Evolutionary conservation across 148 eudicot species (phyloP).

Genomic region (Camellia sinensis): DNA sequence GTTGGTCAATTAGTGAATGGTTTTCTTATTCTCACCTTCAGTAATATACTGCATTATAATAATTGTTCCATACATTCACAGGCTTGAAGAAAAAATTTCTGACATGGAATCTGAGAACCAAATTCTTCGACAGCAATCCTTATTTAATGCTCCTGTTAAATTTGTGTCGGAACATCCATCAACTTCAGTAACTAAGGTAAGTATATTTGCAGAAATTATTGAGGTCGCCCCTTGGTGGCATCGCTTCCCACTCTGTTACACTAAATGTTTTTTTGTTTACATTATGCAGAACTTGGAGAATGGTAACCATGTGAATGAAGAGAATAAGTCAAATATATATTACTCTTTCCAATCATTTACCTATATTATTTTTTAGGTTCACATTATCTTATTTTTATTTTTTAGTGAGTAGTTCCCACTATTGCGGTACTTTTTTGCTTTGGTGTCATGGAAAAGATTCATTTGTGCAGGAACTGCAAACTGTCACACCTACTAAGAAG

Average conservation of each 20-base stretch:
- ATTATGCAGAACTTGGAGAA: conserved; percentile 60
- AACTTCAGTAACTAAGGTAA: conserved; percentile 45
- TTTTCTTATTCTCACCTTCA: background rate
- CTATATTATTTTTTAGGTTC: background rate
- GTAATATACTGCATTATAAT: background rate
- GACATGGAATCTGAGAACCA: conserved; percentile 85
- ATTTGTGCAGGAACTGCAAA: conserved; percentile 55
- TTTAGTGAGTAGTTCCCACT: background rate
- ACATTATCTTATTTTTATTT: background rate
- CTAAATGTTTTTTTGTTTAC: background rate
- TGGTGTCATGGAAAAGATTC: background rate
- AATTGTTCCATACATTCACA: conserved; percentile 17
- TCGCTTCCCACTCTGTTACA: background rate
- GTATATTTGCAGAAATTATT: conserved; percentile 5
- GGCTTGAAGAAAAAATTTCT: conserved; percentile 82
- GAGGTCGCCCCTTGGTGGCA: background rate
- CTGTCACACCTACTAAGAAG: conserved; percentile 52
- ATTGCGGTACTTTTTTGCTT: conserved; percentile 8
- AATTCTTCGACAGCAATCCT: conserved; percentile 72
- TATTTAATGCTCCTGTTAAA: conserved; percentile 41
- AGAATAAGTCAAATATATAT: conserved; percentile 42
- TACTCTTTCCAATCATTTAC: conserved; percentile 5
- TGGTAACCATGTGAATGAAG: conserved; percentile 57
- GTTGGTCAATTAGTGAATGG: background rate
- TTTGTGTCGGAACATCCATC: conserved; percentile 43